Base-by-base conservation (phyloP, 2,329 filamentous ascomycete genomes). In the Fusarium sarcochroum region DNA sequence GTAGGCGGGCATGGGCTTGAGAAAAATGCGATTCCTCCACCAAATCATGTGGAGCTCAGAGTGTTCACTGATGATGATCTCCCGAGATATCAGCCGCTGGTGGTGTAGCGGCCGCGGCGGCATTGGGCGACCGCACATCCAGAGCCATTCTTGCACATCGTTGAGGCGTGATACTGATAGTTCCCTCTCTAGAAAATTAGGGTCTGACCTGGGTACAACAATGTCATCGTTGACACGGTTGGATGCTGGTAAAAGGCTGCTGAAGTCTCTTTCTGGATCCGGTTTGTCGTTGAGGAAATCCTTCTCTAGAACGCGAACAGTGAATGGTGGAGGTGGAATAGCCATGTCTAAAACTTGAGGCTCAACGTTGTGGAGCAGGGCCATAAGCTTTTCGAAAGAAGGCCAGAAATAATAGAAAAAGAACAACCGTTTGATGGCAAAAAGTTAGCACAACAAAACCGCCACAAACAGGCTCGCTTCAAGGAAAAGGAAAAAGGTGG, bases 1-100 rank as follows among this genome's bases (percentile, higher is more conserved):
- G 47, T 77, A 84, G 2, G 71, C 57, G 1, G 83, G 83, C 2
- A 82, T 60, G 1, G 81, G 80, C 58, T 82, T 82, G 13, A 82
- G 45, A 41, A 73, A 73, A 20, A 82, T 81, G 41, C 77, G 75
- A 13, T 76, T 75, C 18, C 74, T 75, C 46, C 76, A 73, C 80
- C 80, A 82, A 30, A 82, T 69, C 42, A 81, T 76, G 48, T 82
- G 80, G 23, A 82, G 71, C 25, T 80, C 77, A 11, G 79, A 69
- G 15, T 73, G 75, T 51, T 82, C 80, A 18, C 78, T 80, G 48
- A 82, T 67, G 35, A 72, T 57, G 37, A 82, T 77, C 2, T 79
- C 75, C 41, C 79, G 73, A 1, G 60, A 70, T 30, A 78, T 64
- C 17, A 79, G 63, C 10, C 75, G 51, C 50, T 82, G 80, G 45